Percentiles rank a stretch among this genome's conserved stretches.
Evolutionary conservation across 495 filamentous ascomycete genomes (phyloP).

Genomic region (Aspergillus heteromorphus): DNA sequence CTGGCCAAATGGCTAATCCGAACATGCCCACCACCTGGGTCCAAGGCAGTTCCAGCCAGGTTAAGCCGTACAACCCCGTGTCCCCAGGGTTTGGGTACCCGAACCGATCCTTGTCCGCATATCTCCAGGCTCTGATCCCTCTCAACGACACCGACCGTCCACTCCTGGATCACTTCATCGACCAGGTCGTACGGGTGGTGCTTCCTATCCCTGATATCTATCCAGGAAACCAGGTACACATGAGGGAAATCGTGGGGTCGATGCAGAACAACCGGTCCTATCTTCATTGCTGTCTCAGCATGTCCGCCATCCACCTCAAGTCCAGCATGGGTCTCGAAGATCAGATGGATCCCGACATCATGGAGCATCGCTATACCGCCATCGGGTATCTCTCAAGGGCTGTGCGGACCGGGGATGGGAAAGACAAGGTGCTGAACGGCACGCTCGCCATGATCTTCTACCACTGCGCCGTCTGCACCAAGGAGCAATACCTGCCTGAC

Average conservation of each 20-base stretch:
- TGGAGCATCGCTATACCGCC: constrained; percentile 84
- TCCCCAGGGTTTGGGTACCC: not conserved
- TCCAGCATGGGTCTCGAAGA: constrained; percentile 59
- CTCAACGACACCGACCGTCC: constrained; percentile 50
- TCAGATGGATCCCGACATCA: constrained; percentile 79
- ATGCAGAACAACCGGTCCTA: constrained; percentile 85
- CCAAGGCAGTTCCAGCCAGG: not conserved
- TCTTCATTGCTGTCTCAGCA: constrained; percentile 89
- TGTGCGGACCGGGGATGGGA: constrained; percentile 65
- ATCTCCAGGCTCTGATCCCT: not conserved
- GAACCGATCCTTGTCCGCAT: not conserved
- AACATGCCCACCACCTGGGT: too few relatives aligned
- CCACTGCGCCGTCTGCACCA: constrained; percentile 80
- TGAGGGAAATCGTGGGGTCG: constrained; percentile 71
- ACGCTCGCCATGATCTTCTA: constrained; percentile 95
- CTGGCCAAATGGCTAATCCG: too few relatives aligned
- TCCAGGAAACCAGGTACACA: constrained; percentile 64
- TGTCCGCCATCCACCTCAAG: constrained; percentile 87
- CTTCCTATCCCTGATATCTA: constrained; percentile 86
- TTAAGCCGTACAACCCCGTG: not conserved
- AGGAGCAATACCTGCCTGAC: constrained; percentile 79
- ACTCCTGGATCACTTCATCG: constrained; percentile 84
- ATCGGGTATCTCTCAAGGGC: constrained; percentile 78
- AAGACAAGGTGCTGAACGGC: constrained; percentile 81
- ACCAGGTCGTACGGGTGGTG: constrained; percentile 74